phyloP scores from a whole-genome alignment of 1,284 basidiomycete genomes.

The Heterobasidion annosum region DNA sequence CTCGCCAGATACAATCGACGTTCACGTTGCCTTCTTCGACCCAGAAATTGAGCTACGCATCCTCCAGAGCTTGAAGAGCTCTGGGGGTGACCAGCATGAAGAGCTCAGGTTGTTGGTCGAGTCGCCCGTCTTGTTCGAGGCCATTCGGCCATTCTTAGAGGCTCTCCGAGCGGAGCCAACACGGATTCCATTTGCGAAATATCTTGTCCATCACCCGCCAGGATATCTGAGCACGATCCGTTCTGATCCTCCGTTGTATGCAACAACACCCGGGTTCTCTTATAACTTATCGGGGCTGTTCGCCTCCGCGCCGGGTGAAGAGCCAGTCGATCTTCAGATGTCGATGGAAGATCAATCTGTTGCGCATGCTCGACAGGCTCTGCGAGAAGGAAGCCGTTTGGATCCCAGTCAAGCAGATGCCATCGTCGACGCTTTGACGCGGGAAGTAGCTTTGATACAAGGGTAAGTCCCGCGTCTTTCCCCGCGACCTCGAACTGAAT shows the following conservation, averaged over 20 bases:
- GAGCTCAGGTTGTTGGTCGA: conserved; percentile 18
- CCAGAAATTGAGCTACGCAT: conserved; percentile 19
- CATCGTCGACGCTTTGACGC: conserved; percentile 8
- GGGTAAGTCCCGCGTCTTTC: conserved; percentile 6
- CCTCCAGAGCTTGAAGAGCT: conserved; percentile 15
- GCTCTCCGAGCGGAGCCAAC: conserved; percentile 20
- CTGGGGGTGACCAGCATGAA: conserved; percentile 4
- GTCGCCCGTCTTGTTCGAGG: conserved; percentile 20
- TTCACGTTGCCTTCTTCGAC: conserved; percentile 21
- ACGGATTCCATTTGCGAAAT: conserved; percentile 16
- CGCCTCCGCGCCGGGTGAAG: conserved; percentile 4
- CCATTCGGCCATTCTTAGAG: conserved; percentile 22
- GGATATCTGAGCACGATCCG: conserved; percentile 3
- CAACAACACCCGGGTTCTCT: conserved; percentile 14
- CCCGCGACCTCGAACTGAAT: too few relatives aligned
- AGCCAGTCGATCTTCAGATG: conserved; percentile 11
- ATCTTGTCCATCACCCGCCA: conserved; percentile 12
- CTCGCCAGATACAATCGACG: conserved; percentile 10
- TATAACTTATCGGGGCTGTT: conserved; percentile 18
- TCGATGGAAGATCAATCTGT: conserved; percentile 12
- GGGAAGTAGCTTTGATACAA: conserved; percentile 11
- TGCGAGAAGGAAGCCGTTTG: conserved; percentile 5
- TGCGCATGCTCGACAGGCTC: conserved; percentile 5
- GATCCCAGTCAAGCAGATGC: conserved; percentile 11
- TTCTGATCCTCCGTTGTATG: conserved; percentile 17